A percentile compares a stretch with the other conserved stretches of the same genome.
These are phyloP conservation scores for Acer saccharum DNA, from an alignment of 345 rosid species.

Conservation along the genomic window DNA sequence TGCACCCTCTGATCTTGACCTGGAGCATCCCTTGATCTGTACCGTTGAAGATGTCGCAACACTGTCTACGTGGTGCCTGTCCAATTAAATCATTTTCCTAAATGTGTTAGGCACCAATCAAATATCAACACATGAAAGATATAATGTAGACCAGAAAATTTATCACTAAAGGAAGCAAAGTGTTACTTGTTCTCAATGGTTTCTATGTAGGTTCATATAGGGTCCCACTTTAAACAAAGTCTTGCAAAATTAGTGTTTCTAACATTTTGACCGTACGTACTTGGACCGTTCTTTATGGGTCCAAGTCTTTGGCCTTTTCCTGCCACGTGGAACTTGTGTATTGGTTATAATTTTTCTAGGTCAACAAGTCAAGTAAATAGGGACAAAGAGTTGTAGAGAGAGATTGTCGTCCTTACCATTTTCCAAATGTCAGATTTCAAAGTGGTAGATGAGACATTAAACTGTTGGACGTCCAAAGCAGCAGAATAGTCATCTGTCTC, in stretches of 20 bases:
- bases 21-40: constrained; percentile 29
- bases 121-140: neutral
- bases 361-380: too few species aligned
- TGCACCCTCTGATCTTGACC: constrained; percentile 64
- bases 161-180: neutral
- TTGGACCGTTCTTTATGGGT: too few species aligned
- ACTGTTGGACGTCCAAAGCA: constrained; percentile 36
- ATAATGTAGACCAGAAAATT: constrained; percentile 8
- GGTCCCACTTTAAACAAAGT: too few species aligned
- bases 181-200: neutral
- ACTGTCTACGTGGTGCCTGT: constrained; percentile 88
- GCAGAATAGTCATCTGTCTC: constrained; percentile 34
- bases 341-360: too few species aligned
- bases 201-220: neutral
- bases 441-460: constrained; percentile 46
- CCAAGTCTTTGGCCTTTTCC: too few species aligned
- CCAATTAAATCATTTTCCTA: neutral
- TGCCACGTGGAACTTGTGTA: too few species aligned
- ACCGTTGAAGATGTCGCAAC: constrained; percentile 55
- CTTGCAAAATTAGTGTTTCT: too few species aligned
- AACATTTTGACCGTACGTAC: too few species aligned
- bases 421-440: constrained; percentile 57
- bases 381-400: neutral
- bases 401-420: constrained; percentile 44
- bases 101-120: constrained; percentile 7